Conservation (phyloP, 1,284 basidiomycete species). For the Rhizoctonia solani region DNA sequence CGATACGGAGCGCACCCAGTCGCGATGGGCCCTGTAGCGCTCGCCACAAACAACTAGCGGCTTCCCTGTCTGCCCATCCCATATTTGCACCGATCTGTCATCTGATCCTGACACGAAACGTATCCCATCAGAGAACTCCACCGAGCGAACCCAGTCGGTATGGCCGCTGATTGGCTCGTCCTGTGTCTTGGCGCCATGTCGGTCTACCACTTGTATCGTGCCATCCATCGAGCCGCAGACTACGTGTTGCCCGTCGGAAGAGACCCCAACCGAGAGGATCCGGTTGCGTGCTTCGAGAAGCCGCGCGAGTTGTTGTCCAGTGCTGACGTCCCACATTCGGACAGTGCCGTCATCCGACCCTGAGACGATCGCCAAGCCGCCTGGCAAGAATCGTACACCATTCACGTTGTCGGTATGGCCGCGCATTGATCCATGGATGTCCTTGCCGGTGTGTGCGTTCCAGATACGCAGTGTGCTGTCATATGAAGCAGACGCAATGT, state of each 20-base stretch:
- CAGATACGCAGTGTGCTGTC: not conserved
- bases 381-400: not conserved
- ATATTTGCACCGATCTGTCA: too few species aligned
- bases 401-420: not conserved
- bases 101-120: conserved; percentile 14
- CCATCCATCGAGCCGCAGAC: conserved; percentile 22
- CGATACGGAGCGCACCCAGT: too few species aligned
- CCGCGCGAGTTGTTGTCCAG: not conserved
- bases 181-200: not conserved
- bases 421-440: not conserved
- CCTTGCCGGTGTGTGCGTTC: not conserved
- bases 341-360: not conserved
- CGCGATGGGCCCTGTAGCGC: too few species aligned
- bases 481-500: not conserved
- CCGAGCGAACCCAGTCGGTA: not conserved
- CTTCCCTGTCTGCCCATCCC: too few species aligned
- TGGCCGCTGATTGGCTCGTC: not conserved
- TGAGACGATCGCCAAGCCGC: not conserved
- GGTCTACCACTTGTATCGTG: conserved; percentile 19
- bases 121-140: conserved; percentile 13
- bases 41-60: too few species aligned
- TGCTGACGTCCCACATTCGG: not conserved
- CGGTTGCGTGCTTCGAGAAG: not conserved
- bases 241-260: not conserved
- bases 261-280: not conserved